phyloP scores from a whole-genome alignment of 768 basidiomycete genomes.

The Gloeopeniophorella convolvens region DNA sequence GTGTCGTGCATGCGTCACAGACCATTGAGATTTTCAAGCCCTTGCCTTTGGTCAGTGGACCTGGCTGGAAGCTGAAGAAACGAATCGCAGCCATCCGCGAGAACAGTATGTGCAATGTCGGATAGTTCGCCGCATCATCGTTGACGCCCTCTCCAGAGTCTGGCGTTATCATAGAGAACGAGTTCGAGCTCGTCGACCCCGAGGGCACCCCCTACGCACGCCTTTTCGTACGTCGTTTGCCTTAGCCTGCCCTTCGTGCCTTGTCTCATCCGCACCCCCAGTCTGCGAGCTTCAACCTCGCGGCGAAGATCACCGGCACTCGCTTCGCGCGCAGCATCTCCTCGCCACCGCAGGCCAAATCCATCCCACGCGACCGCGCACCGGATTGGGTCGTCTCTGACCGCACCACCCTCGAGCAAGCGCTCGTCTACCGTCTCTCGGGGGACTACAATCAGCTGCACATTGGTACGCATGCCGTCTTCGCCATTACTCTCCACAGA shows the following conservation, averaged over 20 bases:
- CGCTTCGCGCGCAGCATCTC: constrained; percentile 38
- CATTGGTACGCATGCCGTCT: constrained; percentile 32
- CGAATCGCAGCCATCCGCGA: constrained; percentile 67
- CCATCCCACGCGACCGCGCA: constrained; percentile 31
- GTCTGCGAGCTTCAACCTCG: constrained; percentile 39
- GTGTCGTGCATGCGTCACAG: constrained; percentile 68
- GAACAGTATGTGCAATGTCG: constrained; percentile 72
- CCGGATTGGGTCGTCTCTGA: constrained; percentile 39
- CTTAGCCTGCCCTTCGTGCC: too few species aligned
- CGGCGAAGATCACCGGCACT: constrained; percentile 33
- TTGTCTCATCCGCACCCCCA: constrained; percentile 16
- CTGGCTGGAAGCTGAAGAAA: constrained; percentile 70
- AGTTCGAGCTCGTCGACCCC: constrained; percentile 57
- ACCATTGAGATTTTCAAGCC: constrained; percentile 73
- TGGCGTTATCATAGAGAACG: constrained; percentile 65
- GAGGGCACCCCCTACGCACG: constrained; percentile 41
- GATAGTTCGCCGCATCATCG: too few species aligned
- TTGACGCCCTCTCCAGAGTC: constrained; percentile 47
- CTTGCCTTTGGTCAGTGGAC: constrained; percentile 68
- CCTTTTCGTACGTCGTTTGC: constrained; percentile 40
- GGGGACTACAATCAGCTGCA: constrained; percentile 50
- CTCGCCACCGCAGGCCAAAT: constrained; percentile 31
- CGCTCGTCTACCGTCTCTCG: constrained; percentile 41
- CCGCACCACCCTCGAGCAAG: constrained; percentile 36
- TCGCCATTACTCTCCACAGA: background rate